These are phyloP conservation scores for Paraglomus brasilianum DNA, from an alignment of 192 early-diverging fungal species.

Conservation along the genomic window DNA sequence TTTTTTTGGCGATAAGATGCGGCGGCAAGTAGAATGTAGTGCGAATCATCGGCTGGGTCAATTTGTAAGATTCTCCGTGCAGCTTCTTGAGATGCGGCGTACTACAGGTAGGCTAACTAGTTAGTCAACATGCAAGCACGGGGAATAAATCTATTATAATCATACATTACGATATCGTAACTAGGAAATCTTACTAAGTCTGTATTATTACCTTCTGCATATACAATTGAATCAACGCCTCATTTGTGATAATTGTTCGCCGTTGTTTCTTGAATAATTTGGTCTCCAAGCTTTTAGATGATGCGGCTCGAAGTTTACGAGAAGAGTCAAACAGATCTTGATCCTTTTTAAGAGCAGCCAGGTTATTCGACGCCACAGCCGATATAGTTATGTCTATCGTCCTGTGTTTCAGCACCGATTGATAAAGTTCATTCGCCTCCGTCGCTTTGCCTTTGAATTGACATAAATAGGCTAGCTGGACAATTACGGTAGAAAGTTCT, in stretches of 20 bases:
- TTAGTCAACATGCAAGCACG: slow-evolving; percentile 13
- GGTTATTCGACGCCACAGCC: slow-evolving; percentile 70
- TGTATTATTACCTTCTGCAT: slow-evolving; percentile 47
- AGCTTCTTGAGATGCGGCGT: slow-evolving; percentile 51
- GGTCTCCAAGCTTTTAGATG: slow-evolving; percentile 52
- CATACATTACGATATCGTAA: too few species aligned
- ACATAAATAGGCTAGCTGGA: slow-evolving; percentile 67
- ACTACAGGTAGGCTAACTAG: slow-evolving; percentile 28
- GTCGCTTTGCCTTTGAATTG: slow-evolving; percentile 55
- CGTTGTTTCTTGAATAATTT: slow-evolving; percentile 61
- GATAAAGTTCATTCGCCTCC: slow-evolving; percentile 60
- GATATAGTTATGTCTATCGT: slow-evolving; percentile 53
- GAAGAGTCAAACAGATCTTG: slow-evolving; percentile 58
- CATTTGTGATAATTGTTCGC: slow-evolving; percentile 63
- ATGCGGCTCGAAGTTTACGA: slow-evolving; percentile 55
- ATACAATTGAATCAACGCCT: slow-evolving; percentile 54
- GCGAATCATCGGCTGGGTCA: slow-evolving; percentile 62
- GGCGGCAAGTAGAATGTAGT: slow-evolving; percentile 59
- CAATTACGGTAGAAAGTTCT: slow-evolving; percentile 59
- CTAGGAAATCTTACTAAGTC: not conserved
- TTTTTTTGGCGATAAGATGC: slow-evolving; percentile 56
- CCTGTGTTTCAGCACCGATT: slow-evolving; percentile 53
- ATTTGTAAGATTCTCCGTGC: slow-evolving; percentile 50
- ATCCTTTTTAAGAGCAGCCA: slow-evolving; percentile 55
- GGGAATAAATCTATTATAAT: not conserved